These are phyloP conservation scores for Wickerhamomyces sydowiorum DNA, from an alignment of 805 yeast species.

Conservation along the genomic window DNA sequence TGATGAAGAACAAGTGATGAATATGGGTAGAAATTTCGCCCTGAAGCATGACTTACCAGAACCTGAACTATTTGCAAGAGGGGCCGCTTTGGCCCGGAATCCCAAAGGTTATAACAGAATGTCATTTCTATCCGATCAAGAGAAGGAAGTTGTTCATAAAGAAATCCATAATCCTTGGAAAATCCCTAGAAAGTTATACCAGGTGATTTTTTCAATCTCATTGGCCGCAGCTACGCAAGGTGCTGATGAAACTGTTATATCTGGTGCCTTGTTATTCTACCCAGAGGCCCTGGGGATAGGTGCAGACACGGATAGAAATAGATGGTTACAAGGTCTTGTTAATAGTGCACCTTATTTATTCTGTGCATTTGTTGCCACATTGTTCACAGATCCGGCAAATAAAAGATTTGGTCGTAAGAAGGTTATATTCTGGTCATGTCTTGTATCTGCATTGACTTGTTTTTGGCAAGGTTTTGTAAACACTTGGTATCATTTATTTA, in stretches of 20 bases:
- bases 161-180: constrained; percentile 44
- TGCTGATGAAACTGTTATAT: constrained; percentile 72
- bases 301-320: constrained; percentile 38
- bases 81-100: constrained; percentile 61
- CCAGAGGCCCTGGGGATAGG: constrained; percentile 50
- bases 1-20: constrained; percentile 51
- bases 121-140: constrained; percentile 49
- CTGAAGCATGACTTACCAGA: constrained; percentile 36
- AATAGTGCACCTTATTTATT: constrained; percentile 70
- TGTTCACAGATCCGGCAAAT: constrained; percentile 59
- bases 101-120: constrained; percentile 55
- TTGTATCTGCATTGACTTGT: constrained; percentile 54
- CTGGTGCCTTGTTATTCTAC: constrained; percentile 64
- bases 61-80: constrained; percentile 53
- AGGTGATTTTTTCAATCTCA: constrained; percentile 57
- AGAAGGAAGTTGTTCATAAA: constrained; percentile 41
- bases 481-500: constrained; percentile 63
- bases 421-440: constrained; percentile 60
- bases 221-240: constrained; percentile 79
- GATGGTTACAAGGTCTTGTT: constrained; percentile 56
- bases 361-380: constrained; percentile 54
- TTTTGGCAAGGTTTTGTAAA: constrained; percentile 60
- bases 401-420: constrained; percentile 55
- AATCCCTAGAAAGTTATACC: constrained; percentile 38
- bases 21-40: constrained; percentile 61